Evolutionary conservation across 2,329 filamentous ascomycete species (phyloP).

Genomic region (Cladophialophora carrionii): DNA sequence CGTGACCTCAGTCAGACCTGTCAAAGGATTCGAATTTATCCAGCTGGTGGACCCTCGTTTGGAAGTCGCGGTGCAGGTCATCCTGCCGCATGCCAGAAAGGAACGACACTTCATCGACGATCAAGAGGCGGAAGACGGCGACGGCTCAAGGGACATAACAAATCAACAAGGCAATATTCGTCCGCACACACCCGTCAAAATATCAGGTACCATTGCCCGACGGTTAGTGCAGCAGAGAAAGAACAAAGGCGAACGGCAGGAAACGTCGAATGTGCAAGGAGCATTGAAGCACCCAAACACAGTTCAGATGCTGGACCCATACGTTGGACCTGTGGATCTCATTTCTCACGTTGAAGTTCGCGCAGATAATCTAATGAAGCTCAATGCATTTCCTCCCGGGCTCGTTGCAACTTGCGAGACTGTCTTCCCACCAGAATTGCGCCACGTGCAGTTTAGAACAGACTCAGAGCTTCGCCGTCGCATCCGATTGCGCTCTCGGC

Average conservation of each 20-base stretch:
- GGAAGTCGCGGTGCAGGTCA: slow-evolving; percentile 36
- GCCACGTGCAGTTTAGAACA: slow-evolving; percentile 84
- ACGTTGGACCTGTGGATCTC: slow-evolving; percentile 35
- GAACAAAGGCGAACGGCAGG: slow-evolving; percentile 5
- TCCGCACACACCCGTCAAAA: slow-evolving; percentile 27
- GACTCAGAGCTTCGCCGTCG: slow-evolving; percentile 68
- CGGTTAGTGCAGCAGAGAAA: slow-evolving; percentile 10
- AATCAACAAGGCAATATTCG: not conserved
- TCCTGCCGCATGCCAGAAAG: slow-evolving; percentile 21
- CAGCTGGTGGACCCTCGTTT: slow-evolving; percentile 32
- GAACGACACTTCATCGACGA: not conserved
- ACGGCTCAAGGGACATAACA: not conserved
- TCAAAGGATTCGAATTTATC: slow-evolving; percentile 32
- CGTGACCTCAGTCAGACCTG: slow-evolving; percentile 34
- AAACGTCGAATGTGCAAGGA: slow-evolving; percentile 23
- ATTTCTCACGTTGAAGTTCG: slow-evolving; percentile 59
- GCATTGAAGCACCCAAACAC: slow-evolving; percentile 38
- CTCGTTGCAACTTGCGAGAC: slow-evolving; percentile 76
- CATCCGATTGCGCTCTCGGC: slow-evolving; percentile 69
- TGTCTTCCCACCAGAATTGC: slow-evolving; percentile 71
- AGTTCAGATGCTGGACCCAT: slow-evolving; percentile 28
- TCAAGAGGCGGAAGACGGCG: not conserved
- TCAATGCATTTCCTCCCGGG: slow-evolving; percentile 75
- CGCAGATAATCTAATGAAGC: slow-evolving; percentile 63
- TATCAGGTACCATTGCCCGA: slow-evolving; percentile 25